Percentiles rank a stretch among this genome's conserved stretches.
Evolutionary conservation across 2,329 filamentous ascomycete genomes (phyloP).

Genomic region (Blastomyces silverae): DNA sequence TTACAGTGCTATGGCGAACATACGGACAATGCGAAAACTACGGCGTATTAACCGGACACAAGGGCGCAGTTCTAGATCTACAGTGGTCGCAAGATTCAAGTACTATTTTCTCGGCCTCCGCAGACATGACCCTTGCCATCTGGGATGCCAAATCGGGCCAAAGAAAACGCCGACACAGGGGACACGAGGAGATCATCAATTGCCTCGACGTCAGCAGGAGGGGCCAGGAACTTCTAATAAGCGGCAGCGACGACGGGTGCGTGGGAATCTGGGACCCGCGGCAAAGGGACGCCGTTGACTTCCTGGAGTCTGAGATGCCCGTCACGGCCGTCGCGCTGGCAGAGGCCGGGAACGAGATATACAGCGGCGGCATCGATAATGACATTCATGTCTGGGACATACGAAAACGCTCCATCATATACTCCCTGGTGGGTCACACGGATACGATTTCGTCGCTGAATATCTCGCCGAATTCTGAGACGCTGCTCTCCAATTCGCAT

Average conservation of each 20-base stretch:
- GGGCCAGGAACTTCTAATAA: conserved; percentile 84
- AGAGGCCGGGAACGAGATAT: conserved; percentile 91
- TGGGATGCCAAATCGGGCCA: conserved; percentile 93
- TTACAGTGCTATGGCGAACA: conserved; percentile 80
- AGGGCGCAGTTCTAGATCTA: conserved; percentile 81
- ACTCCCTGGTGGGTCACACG: conserved; percentile 79
- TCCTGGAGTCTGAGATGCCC: conserved; percentile 84
- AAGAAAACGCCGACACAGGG: conserved; percentile 82
- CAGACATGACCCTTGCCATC: conserved; percentile 85
- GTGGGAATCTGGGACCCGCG: conserved; percentile 96
- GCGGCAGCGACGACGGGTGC: conserved; percentile 85
- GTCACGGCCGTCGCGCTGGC: conserved; percentile 87
- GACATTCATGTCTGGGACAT: conserved; percentile 97
- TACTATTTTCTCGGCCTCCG: conserved; percentile 84
- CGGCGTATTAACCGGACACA: conserved; percentile 78
- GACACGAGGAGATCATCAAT: conserved; percentile 96
- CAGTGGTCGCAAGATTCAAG: conserved; percentile 96
- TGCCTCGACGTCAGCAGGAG: conserved; percentile 79
- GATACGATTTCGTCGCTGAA: conserved; percentile 87
- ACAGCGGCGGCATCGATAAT: conserved; percentile 91
- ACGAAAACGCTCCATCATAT: conserved; percentile 80
- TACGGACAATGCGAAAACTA: conserved; percentile 94
- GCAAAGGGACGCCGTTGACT: conserved; percentile 78
- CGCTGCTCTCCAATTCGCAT: conserved; percentile 83
- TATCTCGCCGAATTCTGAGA: conserved; percentile 89